phyloP scores from a whole-genome alignment of 192 early-diverging fungal species.

The Podila minutissima region DNA sequence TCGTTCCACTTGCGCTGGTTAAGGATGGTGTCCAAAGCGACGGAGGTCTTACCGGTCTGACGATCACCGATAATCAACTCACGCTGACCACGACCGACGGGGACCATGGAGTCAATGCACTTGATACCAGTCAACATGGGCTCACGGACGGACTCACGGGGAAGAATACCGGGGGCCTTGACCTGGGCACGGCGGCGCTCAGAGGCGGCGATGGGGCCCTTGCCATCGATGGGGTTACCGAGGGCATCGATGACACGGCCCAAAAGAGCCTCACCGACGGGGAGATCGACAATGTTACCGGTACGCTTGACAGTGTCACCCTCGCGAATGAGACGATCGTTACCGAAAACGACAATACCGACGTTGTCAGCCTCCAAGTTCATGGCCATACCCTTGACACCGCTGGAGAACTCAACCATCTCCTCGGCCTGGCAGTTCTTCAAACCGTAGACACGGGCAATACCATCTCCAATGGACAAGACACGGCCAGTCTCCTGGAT shows the following conservation, averaged over 20 bases:
- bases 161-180: conserved; percentile 99
- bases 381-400: conserved; percentile 99
- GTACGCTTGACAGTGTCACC: conserved; percentile 99
- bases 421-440: conserved; percentile 99
- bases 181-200: conserved; percentile 95
- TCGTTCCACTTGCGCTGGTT: conserved; percentile 99
- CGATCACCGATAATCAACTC: conserved; percentile 99
- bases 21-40: conserved; percentile 98
- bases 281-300: conserved; percentile 98
- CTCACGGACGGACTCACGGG: conserved; percentile 98
- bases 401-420: conserved; percentile 99
- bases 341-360: conserved; percentile 99
- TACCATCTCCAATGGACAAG: conserved; percentile 99
- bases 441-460: conserved; percentile 99
- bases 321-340: conserved; percentile 99
- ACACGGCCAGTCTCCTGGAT: conserved; percentile 99
- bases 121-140: conserved; percentile 99
- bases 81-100: conserved; percentile 99
- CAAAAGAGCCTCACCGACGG: conserved; percentile 92
- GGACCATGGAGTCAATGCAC: conserved; percentile 99
- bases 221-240: conserved; percentile 99
- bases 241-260: conserved; percentile 99
- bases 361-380: conserved; percentile 99
- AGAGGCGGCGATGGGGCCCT: conserved; percentile 92
- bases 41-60: conserved; percentile 99